Conservation (phyloP, 2,329 filamentous ascomycete genomes). For the Didymella segeticola region DNA sequence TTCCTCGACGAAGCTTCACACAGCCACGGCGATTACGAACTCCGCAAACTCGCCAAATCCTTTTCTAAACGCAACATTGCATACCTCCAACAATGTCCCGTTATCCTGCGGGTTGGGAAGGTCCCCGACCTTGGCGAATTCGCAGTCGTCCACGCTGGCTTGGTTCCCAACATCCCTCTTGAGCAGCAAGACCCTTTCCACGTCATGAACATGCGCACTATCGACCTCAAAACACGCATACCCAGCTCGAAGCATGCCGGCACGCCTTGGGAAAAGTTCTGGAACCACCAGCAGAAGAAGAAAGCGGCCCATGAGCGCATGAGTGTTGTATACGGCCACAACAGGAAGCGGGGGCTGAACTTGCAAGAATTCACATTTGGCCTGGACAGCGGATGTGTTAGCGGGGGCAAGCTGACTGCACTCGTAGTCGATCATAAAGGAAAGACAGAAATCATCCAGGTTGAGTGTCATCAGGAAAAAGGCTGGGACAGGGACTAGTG, state of each 20-base stretch:
- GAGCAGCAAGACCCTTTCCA: conserved; percentile 76
- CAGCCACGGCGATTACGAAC: conserved; percentile 46
- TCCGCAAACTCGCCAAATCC: conserved; percentile 63
- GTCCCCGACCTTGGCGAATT: conserved; percentile 68
- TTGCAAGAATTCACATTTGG: conserved; percentile 77
- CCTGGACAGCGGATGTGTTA: conserved; percentile 82
- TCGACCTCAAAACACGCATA: conserved; percentile 68
- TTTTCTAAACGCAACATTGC: conserved; percentile 66
- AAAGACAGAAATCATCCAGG: conserved; percentile 44
- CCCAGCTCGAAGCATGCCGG: conserved; percentile 62
- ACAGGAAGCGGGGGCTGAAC: conserved; percentile 74
- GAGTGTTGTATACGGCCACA: conserved; percentile 74
- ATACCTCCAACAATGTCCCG: conserved; percentile 74
- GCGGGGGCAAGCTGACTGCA: conserved; percentile 76
- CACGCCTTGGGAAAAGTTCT: conserved; percentile 71
- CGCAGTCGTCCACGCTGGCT: conserved; percentile 82
- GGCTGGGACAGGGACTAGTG: conserved; percentile 30
- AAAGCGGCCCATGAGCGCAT: conserved; percentile 52
- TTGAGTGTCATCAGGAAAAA: conserved; percentile 46
- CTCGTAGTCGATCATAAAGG: conserved; percentile 70
- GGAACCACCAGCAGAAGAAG: conserved; percentile 53
- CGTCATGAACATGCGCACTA: conserved; percentile 90
- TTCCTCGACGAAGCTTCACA: conserved; percentile 39
- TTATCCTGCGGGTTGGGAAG: conserved; percentile 77
- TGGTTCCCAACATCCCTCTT: conserved; percentile 77